Conservation (phyloP, 2,329 filamentous ascomycete species). For the Talaromyces atroroseus region DNA sequence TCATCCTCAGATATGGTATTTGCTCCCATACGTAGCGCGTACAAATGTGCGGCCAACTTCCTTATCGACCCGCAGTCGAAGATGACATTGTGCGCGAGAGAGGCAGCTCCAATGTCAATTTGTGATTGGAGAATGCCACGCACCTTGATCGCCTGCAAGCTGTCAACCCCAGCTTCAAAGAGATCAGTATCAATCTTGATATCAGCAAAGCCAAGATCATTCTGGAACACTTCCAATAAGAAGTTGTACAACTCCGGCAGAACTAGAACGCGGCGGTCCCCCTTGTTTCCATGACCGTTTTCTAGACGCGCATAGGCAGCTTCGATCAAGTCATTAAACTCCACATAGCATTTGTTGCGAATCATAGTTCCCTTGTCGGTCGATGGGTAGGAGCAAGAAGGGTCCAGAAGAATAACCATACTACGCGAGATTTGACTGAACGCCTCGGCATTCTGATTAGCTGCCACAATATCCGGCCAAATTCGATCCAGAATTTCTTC, state of each 20-base stretch:
- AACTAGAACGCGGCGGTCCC: background rate
- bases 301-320: conserved; percentile 20
- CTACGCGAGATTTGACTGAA: conserved; percentile 42
- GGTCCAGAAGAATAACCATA: conserved; percentile 32
- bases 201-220: background rate
- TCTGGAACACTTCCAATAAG: background rate
- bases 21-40: background rate
- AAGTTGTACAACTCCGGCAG: background rate
- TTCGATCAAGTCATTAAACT: conserved; percentile 42
- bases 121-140: no score
- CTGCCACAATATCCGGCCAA: conserved; percentile 34
- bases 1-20: background rate
- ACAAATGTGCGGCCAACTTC: background rate
- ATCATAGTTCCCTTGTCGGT: conserved; percentile 54
- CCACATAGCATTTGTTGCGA: conserved; percentile 44
- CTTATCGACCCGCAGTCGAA: background rate
- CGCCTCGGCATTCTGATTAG: conserved; percentile 38
- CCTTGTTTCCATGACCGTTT: background rate
- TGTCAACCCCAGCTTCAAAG: background rate
- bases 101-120: background rate
- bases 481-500: conserved; percentile 33
- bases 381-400: conserved; percentile 37
- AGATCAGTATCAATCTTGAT: background rate
- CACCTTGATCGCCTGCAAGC: background rate
- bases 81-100: background rate